A percentile compares a stretch with the other conserved stretches of the same genome.
Evolutionary conservation across 495 filamentous ascomycete genomes (phyloP).

Genomic region (Aspergillus haitiensis): DNA sequence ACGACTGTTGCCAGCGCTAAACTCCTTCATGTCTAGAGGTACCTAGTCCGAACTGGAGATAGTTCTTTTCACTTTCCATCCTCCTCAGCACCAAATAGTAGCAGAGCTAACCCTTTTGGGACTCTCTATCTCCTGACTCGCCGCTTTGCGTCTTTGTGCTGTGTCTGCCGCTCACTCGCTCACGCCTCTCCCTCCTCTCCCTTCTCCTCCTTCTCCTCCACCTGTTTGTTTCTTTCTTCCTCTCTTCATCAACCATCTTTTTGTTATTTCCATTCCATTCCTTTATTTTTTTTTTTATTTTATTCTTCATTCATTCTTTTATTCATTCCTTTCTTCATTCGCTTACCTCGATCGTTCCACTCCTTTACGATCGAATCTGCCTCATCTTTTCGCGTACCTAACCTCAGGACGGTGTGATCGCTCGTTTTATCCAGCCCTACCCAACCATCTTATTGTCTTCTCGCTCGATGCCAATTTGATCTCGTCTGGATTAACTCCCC

Average conservation of each 20-base stretch:
- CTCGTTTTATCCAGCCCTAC: slow-evolving; percentile 13
- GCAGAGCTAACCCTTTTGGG: slow-evolving; percentile 13
- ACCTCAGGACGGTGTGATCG: slow-evolving; percentile 29
- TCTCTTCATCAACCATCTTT: slow-evolving; percentile 33
- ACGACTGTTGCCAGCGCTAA: not conserved
- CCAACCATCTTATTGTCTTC: slow-evolving; percentile 22
- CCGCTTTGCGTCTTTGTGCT: slow-evolving; percentile 4
- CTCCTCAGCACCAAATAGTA: slow-evolving; percentile 11
- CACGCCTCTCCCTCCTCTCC: slow-evolving; percentile 1
- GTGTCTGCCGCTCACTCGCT: slow-evolving; percentile 9
- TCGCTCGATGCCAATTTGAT: slow-evolving; percentile 8
- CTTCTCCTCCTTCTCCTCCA: slow-evolving; percentile 15
- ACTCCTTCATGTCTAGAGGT: not conserved
- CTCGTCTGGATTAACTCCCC: slow-evolving; percentile 3
- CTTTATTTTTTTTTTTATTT: slow-evolving; percentile 35
- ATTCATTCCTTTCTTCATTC: slow-evolving; percentile 31
- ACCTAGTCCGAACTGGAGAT: slow-evolving; percentile 1
- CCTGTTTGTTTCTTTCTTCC: slow-evolving; percentile 19
- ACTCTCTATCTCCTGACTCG: slow-evolving; percentile 14
- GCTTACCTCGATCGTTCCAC: slow-evolving; percentile 44
- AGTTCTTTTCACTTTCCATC: not conserved
- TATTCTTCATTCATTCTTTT: slow-evolving; percentile 32
- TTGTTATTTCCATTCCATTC: slow-evolving; percentile 33
- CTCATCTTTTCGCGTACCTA: slow-evolving; percentile 32
- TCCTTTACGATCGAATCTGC: slow-evolving; percentile 42